Base-by-base conservation (phyloP, 495 filamentous ascomycete species). In the Trichoderma gamsii region DNA sequence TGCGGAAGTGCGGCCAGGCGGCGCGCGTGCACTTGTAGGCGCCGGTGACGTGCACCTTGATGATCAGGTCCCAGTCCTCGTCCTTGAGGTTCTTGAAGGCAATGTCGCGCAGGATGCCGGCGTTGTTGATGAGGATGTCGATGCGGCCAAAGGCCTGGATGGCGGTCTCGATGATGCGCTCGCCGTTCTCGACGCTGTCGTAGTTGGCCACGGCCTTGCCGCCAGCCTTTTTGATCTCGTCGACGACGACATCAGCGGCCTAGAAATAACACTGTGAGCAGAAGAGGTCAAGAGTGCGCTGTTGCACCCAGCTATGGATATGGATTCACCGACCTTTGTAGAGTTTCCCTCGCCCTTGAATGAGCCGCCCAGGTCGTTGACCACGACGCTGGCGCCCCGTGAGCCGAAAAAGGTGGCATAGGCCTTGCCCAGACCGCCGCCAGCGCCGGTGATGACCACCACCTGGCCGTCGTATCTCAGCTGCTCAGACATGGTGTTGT, bases 31-130 rank as follows among this genome's bases (percentile, higher is more conserved):
- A 97, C 89, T 97, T 98, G 84, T 97, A 99, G 72, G 92, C 88
- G 73, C 95, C 95, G 79, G 90, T 92, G 69, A 97, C 90, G 80
- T 99, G 95, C 61, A 99, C 95, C 76, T 86, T 88, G 76, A 93
- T 89, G 76, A 97, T 88, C 69, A 98, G 79, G 75, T 99, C 96
- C 95, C 96, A 99, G 78, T 99, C 96, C 76, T 87, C 77, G 76
- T 98, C 94, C 76, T 89, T 93, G 92, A 98, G 97, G 80, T 99
- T 99, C 87, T 96, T 97, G 82, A 99, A 98, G 83, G 89, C 92
- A 74, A 99, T 76, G 83, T 99, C 95, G 68, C 95, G 90, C 67
- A 99, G 85, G 74, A 99, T 99, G 75, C 95, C 95, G 69, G 95
- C 95, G 76, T 98, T 99, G 86, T 99, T 99, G 78, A 98, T 87